Evolutionary conservation across 2,329 filamentous ascomycete species (phyloP).

Genomic region (Paraphoma sp.): DNA sequence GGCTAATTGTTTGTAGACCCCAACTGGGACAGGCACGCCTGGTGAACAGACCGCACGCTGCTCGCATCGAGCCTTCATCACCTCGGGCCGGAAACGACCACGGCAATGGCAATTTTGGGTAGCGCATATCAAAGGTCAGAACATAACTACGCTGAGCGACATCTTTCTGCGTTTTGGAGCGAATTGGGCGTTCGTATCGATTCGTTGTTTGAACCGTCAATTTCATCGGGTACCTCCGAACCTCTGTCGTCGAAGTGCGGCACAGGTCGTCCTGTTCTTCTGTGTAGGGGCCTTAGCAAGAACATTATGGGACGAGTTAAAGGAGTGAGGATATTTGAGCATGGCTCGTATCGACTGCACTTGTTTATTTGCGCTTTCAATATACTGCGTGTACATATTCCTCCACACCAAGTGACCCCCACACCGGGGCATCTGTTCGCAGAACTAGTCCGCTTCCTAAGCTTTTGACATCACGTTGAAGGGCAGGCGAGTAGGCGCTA

Average conservation of each 20-base stretch:
- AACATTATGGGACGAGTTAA: too few species aligned
- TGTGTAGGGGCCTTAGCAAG: too few species aligned
- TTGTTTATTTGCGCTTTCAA: background rate
- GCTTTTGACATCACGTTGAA: conserved; percentile 29
- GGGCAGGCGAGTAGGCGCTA: conserved; percentile 26
- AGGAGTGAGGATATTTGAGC: too few species aligned
- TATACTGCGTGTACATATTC: background rate
- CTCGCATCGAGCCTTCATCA: background rate
- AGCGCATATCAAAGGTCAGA: background rate
- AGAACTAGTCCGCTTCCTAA: conserved; percentile 14
- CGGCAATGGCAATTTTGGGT: background rate
- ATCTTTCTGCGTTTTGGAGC: conserved; percentile 33
- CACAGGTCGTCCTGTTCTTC: too few species aligned
- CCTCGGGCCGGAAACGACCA: background rate
- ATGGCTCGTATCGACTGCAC: background rate
- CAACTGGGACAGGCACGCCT: conserved; percentile 76
- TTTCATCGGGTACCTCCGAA: background rate
- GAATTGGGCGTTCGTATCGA: conserved; percentile 26
- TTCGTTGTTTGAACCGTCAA: background rate
- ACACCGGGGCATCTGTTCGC: background rate
- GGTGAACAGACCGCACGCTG: conserved; percentile 25
- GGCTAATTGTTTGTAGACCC: conserved; percentile 63
- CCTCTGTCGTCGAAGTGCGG: too few species aligned
- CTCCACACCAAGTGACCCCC: conserved; percentile 4
- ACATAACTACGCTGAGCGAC: conserved; percentile 7